Base-by-base conservation (phyloP, 176 grass and related monocot species). In the Rhynchospora tenuis region DNA sequence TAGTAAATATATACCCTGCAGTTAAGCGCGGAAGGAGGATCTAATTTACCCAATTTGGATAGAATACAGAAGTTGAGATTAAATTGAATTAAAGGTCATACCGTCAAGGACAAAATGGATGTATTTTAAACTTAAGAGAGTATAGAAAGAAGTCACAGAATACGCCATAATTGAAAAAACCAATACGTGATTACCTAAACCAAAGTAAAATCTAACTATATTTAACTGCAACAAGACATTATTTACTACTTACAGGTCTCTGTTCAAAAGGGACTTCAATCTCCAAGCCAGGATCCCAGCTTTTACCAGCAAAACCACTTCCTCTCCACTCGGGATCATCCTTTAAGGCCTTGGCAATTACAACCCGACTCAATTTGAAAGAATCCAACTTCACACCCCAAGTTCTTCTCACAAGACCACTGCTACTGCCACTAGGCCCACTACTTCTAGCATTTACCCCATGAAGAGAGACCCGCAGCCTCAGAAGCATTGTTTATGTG, bases 231-330 rank as follows among this genome's bases (percentile, higher is more conserved):
- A 14, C 31, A 51, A 82, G 46, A 20, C 13, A 27, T 4, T 3
- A 26, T 38, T 61, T 42, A 64, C 52, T 24, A 56, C 60, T 88
- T 85, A 94, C 95, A 71, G 95, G 95, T 71, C 95, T 88, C 79
- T 98, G 95, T 86, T 98, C 95, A 48, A 91, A 98, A 20, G 95
- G 95, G 42, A 98, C 92, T 54, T 84, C 26, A 69, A 94, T 95
- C 88, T 98, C 95, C 68, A 98, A 66, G 57, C 92, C 92, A 43
- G 92, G 90, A 89, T 98, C 95, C 95, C 95, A 98, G 66, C 81
- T 90, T 72, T 83, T 64, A 0, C 78, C 95, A 0, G 85, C 89
- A 81, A 94, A 98, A 29, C 90, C 89, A 15, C 91, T 80, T 11
- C 86, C 83, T 75, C 85, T 90, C 23, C 92, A 78, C 43, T 92